A percentile compares a stretch with the other conserved stretches of the same genome.
Conservation (phyloP, 768 basidiomycete species). For the Phanerodontia chrysosporium region DNA sequence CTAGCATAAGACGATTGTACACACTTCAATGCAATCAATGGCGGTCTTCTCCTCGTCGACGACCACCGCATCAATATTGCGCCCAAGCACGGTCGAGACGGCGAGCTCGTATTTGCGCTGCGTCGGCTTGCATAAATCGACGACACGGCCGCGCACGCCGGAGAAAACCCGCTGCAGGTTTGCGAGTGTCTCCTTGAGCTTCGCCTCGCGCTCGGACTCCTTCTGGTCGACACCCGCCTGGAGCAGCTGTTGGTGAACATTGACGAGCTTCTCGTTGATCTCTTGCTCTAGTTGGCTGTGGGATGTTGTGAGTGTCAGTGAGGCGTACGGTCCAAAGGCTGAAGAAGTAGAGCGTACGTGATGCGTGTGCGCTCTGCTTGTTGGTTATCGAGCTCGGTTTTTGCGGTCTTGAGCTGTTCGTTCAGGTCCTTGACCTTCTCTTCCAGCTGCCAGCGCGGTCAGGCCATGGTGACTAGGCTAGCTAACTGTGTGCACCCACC, state of each 20-base stretch:
- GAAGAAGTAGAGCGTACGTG: constrained; percentile 43
- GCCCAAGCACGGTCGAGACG: constrained; percentile 86
- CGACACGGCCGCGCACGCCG: constrained; percentile 91
- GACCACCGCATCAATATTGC: constrained; percentile 93
- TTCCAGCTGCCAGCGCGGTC: constrained; percentile 45
- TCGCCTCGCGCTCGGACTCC: constrained; percentile 80
- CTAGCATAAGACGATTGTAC: no score
- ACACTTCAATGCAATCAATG: constrained; percentile 93
- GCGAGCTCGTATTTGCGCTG: constrained; percentile 90
- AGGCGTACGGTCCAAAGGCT: neutral
- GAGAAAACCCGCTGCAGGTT: constrained; percentile 85
- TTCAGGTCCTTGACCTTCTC: constrained; percentile 52
- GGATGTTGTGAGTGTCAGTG: neutral
- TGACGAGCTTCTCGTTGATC: constrained; percentile 85
- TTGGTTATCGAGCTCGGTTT: constrained; percentile 79
- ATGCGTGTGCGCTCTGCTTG: constrained; percentile 81
- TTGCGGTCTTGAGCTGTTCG: constrained; percentile 56
- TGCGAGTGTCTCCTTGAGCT: constrained; percentile 80
- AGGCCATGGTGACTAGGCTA: neutral
- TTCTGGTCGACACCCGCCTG: constrained; percentile 88
- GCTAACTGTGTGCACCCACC: constrained; percentile 24
- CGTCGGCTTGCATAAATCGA: constrained; percentile 93
- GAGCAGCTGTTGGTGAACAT: constrained; percentile 76
- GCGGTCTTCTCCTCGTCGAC: constrained; percentile 97
- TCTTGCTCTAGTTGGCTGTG: constrained; percentile 84